Percentiles rank a stretch among this genome's conserved stretches.
Conservation (phyloP, 2,329 filamentous ascomycete genomes). For the Botrytis medusae region DNA sequence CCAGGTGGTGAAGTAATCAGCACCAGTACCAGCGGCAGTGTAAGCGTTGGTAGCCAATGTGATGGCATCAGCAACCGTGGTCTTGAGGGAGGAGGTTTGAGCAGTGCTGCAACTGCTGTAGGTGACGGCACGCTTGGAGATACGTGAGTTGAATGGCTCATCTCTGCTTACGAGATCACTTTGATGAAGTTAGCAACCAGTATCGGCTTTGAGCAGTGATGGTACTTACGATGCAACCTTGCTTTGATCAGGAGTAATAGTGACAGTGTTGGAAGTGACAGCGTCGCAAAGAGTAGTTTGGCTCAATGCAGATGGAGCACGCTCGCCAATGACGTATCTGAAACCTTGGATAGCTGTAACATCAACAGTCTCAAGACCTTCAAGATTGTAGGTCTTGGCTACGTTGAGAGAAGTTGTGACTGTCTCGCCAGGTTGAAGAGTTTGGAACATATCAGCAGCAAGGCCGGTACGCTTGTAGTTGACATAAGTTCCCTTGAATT, state of each 20-base stretch:
- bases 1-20: constrained; percentile 32
- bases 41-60: constrained; percentile 29
- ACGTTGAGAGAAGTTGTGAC: constrained; percentile 30
- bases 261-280: constrained; percentile 26
- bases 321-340: constrained; percentile 29
- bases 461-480: constrained; percentile 31
- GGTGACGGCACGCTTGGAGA: constrained; percentile 30
- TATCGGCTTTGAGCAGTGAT: neutral
- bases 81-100: constrained; percentile 28
- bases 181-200: neutral
- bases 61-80: constrained; percentile 30
- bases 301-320: constrained; percentile 24
- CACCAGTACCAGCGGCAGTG: constrained; percentile 29
- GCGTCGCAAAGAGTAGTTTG: constrained; percentile 24
- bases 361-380: constrained; percentile 26
- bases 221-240: constrained; percentile 28
- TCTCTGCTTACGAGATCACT: constrained; percentile 29
- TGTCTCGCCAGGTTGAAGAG: constrained; percentile 30
- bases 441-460: constrained; percentile 28
- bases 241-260: constrained; percentile 32
- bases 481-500: constrained; percentile 31
- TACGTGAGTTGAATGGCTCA: constrained; percentile 25
- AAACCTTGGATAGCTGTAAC: constrained; percentile 34
- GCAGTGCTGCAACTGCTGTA: constrained; percentile 28
- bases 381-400: constrained; percentile 32